Conservation (phyloP, 2,329 filamentous ascomycete species). For the Cytospora paraplurivora region DNA sequence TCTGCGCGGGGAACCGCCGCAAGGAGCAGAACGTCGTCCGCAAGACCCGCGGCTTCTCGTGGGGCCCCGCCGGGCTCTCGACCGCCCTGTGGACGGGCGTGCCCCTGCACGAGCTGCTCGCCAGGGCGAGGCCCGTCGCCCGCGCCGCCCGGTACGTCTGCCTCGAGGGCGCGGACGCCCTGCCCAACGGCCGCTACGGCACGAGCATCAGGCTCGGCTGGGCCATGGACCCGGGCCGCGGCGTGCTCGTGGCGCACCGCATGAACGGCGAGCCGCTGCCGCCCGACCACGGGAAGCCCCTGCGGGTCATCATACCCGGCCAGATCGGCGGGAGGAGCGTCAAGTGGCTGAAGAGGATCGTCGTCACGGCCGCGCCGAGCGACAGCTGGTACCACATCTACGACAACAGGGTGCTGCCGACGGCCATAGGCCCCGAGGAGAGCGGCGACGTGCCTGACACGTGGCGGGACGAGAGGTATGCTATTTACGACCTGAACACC, state of each 20-base stretch:
- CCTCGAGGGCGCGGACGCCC: constrained; percentile 86
- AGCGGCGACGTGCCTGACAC: constrained; percentile 71
- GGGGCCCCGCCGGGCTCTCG: constrained; percentile 84
- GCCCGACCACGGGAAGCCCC: constrained; percentile 83
- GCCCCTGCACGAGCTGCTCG: constrained; percentile 70
- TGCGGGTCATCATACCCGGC: constrained; percentile 82
- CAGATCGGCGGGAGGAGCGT: constrained; percentile 92
- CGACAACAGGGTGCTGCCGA: constrained; percentile 88
- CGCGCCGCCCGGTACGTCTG: constrained; percentile 67
- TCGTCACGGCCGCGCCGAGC: constrained; percentile 76
- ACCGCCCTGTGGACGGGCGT: constrained; percentile 89
- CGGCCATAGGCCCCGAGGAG: constrained; percentile 80
- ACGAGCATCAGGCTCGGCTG: constrained; percentile 87
- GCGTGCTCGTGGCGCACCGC: constrained; percentile 83
- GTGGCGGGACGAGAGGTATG: constrained; percentile 89
- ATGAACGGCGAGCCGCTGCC: constrained; percentile 85
- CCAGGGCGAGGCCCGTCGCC: constrained; percentile 48
- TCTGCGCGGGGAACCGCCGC: constrained; percentile 87
- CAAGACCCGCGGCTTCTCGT: constrained; percentile 92
- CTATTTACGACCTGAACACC: constrained; percentile 87
- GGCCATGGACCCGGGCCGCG: constrained; percentile 80
- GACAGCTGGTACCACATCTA: constrained; percentile 97
- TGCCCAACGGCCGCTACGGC: constrained; percentile 87
- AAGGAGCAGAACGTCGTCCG: constrained; percentile 92
- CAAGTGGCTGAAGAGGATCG: constrained; percentile 85